phyloP scores from a whole-genome alignment of 306 rosid genomes.

The Acacia confusa region DNA sequence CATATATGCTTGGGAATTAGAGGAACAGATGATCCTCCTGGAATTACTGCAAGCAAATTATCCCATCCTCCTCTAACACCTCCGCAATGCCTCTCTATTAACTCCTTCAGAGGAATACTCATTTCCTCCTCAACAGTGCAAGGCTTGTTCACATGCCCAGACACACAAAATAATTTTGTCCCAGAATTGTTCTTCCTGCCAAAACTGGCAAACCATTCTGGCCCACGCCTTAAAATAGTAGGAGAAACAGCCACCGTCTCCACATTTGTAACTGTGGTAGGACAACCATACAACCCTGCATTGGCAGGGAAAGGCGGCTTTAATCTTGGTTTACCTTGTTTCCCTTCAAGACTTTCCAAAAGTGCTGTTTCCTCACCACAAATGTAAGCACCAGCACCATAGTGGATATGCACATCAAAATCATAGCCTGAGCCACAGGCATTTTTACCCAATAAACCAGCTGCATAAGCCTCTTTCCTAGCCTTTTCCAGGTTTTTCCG shows the following conservation, averaged over 20 bases:
- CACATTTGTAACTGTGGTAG: slow-evolving; percentile 96
- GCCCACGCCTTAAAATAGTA: slow-evolving; percentile 94
- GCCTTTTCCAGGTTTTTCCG: slow-evolving; percentile 85
- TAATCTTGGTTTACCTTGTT: slow-evolving; percentile 97
- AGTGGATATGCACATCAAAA: slow-evolving; percentile 96
- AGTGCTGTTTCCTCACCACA: slow-evolving; percentile 99
- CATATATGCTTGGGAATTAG: slow-evolving; percentile 84
- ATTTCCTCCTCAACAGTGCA: slow-evolving; percentile 99
- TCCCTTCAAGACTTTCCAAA: slow-evolving; percentile 98
- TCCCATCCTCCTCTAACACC: slow-evolving; percentile 99
- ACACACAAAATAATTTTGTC: slow-evolving; percentile 84
- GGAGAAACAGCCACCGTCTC: slow-evolving; percentile 99
- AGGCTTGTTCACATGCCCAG: slow-evolving; percentile 98
- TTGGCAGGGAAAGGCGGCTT: slow-evolving; percentile 99
- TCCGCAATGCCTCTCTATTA: slow-evolving; percentile 98
- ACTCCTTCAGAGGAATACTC: slow-evolving; percentile 93
- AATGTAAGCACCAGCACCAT: slow-evolving; percentile 97
- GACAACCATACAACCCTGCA: slow-evolving; percentile 97
- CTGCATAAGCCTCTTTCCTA: slow-evolving; percentile 84
- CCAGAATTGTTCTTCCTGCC: slow-evolving; percentile 98
- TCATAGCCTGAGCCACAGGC: slow-evolving; percentile 98
- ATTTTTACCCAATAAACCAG: slow-evolving; percentile 94
- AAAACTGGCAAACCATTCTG: slow-evolving; percentile 98
- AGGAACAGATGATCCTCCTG: slow-evolving; percentile 99
- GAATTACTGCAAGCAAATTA: slow-evolving; percentile 90